Percentiles rank a stretch among this genome's conserved stretches.
These are phyloP conservation scores for sunflower (Helianthus annuus) DNA, from an alignment of 129 eudicot genomes.

Conservation along the genomic window HanXRQr2.0-SUNRISE NC_035444.2:15553525-15554024, in stretches of 20 bases:
- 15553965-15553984: too few relatives aligned
- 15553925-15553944: too few relatives aligned
- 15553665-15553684: conserved; percentile 3
- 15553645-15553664: conserved; percentile 1
- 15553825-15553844: too few relatives aligned
- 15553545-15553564: conserved; percentile 21
- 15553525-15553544: conserved; percentile 21
- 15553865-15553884: too few relatives aligned
- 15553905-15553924: too few relatives aligned
- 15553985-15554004: too few relatives aligned
- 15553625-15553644: background rate
- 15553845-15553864: too few relatives aligned
- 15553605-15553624: background rate
- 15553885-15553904: too few relatives aligned
- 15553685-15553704: background rate
- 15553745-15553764: background rate
- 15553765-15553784: background rate
- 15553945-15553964: too few relatives aligned
- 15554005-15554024: too few relatives aligned
- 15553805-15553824: too few relatives aligned
- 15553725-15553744: background rate
- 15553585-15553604: conserved; percentile 18
- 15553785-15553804: background rate
- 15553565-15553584: conserved; percentile 23
- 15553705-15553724: background rate